Percentiles rank a stretch among this genome's conserved stretches.
Evolutionary conservation across 1,284 basidiomycete genomes (phyloP).

Genomic region (Ganoderma lucidum): DNA sequence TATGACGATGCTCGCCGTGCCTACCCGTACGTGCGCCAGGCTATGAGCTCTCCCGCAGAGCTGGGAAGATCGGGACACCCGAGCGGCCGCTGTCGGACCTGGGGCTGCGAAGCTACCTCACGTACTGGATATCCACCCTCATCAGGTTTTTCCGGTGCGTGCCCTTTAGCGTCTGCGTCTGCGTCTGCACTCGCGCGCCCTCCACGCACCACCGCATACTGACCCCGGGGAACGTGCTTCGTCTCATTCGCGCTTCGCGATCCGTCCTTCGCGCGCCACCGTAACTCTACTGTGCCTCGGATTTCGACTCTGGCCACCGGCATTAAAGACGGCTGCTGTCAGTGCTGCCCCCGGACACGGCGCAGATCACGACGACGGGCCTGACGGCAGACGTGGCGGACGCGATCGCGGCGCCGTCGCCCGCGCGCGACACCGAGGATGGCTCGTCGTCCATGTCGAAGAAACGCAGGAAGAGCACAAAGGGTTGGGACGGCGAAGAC

Average conservation of each 20-base stretch:
- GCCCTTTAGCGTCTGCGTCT: slow-evolving; percentile 15
- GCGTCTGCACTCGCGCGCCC: neutral
- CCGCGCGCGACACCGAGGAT: slow-evolving; percentile 47
- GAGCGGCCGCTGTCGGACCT: slow-evolving; percentile 96
- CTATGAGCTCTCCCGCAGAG: slow-evolving; percentile 87
- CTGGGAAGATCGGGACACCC: slow-evolving; percentile 88
- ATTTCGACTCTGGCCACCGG: neutral
- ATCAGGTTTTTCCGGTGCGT: slow-evolving; percentile 81
- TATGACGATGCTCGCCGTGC: neutral
- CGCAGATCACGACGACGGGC: slow-evolving; percentile 51
- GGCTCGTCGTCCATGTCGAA: slow-evolving; percentile 38
- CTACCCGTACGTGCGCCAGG: slow-evolving; percentile 53
- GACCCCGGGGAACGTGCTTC: slow-evolving; percentile 10
- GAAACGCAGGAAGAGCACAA: slow-evolving; percentile 59
- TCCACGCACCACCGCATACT: slow-evolving; percentile 7
- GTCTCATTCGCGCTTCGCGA: neutral
- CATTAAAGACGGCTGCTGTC: slow-evolving; percentile 60
- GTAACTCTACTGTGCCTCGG: slow-evolving; percentile 1
- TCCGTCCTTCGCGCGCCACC: neutral
- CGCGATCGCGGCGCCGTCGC: slow-evolving; percentile 41
- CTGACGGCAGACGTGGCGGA: slow-evolving; percentile 49
- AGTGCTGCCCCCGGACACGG: slow-evolving; percentile 61
- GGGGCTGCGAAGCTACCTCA: slow-evolving; percentile 90
- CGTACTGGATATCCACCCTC: slow-evolving; percentile 90
- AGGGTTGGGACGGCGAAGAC: slow-evolving; percentile 73